Percentiles rank a stretch among this genome's conserved stretches.
phyloP scores from a whole-genome alignment of 441 rosid genomes.

The Brassica balearica region DNA sequence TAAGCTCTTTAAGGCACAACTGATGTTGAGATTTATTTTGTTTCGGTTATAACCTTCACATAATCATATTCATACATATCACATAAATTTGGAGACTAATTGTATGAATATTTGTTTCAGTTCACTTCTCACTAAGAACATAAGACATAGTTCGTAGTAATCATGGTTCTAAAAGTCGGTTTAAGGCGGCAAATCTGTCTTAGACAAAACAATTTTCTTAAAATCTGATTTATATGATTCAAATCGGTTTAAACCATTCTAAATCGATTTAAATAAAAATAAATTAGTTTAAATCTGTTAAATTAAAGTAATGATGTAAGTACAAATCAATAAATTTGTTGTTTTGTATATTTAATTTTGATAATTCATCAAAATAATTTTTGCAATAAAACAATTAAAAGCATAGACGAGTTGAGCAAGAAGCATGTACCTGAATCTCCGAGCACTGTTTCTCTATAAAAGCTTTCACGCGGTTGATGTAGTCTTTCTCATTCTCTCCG shows the following conservation, averaged over 20 bases:
- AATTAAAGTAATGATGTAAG: too few species aligned
- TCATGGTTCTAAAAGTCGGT: too few species aligned
- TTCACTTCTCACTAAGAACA: conserved; percentile 2
- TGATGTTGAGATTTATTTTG: neutral
- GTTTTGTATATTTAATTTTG: too few species aligned
- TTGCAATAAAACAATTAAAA: neutral
- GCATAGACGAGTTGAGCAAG: conserved; percentile 18
- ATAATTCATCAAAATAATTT: too few species aligned
- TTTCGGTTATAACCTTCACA: neutral
- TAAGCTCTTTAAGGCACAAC: conserved; percentile 17
- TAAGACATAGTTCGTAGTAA: neutral
- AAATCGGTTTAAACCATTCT: too few species aligned
- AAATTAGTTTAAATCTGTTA: too few species aligned
- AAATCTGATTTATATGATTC: too few species aligned
- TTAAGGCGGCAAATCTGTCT: neutral
- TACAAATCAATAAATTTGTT: too few species aligned
- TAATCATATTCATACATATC: neutral
- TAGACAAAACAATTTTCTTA: neutral
- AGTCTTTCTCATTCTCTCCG: conserved; percentile 76
- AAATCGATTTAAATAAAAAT: too few species aligned
- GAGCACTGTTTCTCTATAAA: conserved; percentile 87
- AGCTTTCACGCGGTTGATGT: conserved; percentile 72
- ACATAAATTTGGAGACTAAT: neutral
- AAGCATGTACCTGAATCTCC: conserved; percentile 74
- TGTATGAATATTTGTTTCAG: neutral